phyloP scores from a whole-genome alignment of 192 early-diverging fungal species.

The Haplosporangium gracile region DNA sequence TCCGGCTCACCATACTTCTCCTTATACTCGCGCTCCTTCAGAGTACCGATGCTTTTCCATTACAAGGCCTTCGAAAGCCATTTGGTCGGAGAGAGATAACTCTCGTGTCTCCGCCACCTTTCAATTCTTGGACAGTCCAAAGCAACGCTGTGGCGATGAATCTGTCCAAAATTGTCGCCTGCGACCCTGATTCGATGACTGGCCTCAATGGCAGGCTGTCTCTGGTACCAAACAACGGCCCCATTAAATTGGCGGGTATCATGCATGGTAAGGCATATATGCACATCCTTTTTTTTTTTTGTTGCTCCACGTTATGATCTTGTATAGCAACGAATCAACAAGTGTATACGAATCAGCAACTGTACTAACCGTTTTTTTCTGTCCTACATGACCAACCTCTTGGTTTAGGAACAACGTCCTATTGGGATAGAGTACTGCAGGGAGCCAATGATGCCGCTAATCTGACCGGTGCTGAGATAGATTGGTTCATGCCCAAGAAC shows the following conservation, averaged over 20 bases:
- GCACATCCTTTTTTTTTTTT: background rate
- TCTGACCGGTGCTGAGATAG: conserved; percentile 14
- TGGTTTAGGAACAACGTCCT: conserved; percentile 9
- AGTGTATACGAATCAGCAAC: background rate
- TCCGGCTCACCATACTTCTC: background rate
- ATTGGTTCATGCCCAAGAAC: conserved; percentile 22
- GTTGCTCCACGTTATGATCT: background rate
- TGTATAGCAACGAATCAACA: background rate
- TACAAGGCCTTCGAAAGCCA: background rate
- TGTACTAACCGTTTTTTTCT: background rate
- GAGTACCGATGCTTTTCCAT: background rate
- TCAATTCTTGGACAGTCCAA: background rate
- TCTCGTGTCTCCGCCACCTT: background rate
- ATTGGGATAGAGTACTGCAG: conserved; percentile 8
- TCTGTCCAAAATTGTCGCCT: conserved; percentile 29
- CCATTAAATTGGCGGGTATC: conserved; percentile 24
- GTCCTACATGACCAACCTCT: background rate
- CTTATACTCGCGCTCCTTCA: background rate
- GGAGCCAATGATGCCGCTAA: conserved; percentile 35
- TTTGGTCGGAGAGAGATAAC: background rate
- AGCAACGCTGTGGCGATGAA: conserved; percentile 30
- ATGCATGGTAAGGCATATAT: conserved; percentile 21
- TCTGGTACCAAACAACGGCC: conserved; percentile 8
- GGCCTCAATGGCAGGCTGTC: conserved; percentile 29
- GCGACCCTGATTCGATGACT: conserved; percentile 28